Base-by-base conservation (phyloP, 2,329 filamentous ascomycete genomes). In the Didymella keratinophila region DNA sequence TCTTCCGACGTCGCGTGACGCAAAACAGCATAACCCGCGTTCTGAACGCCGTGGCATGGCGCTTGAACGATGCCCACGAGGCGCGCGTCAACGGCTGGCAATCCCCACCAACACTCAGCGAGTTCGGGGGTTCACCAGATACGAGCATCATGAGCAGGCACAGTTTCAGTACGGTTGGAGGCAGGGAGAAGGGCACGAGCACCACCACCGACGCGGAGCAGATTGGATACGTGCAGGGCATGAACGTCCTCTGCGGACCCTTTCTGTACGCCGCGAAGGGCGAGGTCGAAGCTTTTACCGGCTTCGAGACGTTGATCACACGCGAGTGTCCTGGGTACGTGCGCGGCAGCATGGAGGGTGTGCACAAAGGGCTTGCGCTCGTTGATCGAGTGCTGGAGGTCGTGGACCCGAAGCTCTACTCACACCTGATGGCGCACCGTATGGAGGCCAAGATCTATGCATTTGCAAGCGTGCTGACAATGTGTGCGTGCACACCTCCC, bases 181-280 rank as follows among this genome's bases (percentile, higher is more conserved):
- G 67, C 59, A 67, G 63, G 6, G 41, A 43, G 16, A 64, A 65
- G 62, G 75, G 64, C 41, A 67, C 72, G 2, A 71, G 70, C 23
- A 73, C 69, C 21, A 72, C 71, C 6, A 74, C 72, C 46, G 75
- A 71, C 83, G 87, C 61, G 84, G 89, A 65, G 87, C 86, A 91
- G 11, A 92, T 93, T 30, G 93, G 91, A 39, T 99, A 99, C 70
- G 94, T 99, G 2, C 95, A 99, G 78, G 95, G 95, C 66, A 98
- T 99, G 94, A 99, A 99, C 74, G 95, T 99, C 39, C 86, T 99
- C 16, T 94, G 93, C 10, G 95, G 95, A 0, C 95, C 95, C 0
- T 97, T 99, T 73, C 83, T 99, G 44, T 99, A 99, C 76, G 93
- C 92, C 5, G 93, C 95, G 1, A 89, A 93, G 57, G 97, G 92